Evolutionary conservation across 148 eudicot genomes (phyloP), one percentile per base, ranked within the genome.

Genomic region (Salicornia ramosissima): DNA sequence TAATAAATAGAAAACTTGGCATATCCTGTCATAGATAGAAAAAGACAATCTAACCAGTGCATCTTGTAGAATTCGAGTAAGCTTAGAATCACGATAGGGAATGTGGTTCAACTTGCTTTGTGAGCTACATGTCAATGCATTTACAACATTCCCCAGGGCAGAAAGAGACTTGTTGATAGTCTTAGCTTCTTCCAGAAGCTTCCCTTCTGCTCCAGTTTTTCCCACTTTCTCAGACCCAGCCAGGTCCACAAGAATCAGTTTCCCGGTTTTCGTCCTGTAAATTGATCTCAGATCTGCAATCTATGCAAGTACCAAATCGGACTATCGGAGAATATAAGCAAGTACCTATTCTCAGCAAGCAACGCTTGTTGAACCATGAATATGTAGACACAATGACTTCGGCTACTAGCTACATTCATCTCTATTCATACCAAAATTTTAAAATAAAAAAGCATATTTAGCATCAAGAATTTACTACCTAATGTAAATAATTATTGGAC

Each of bases 201-300:
- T 86, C 61, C 97, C 96, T 80, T 90, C 94, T 62, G 96, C 94
- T 46, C 97, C 90, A 14, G 97, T 92, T 77, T 85, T 90, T 71
- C 91, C 94, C 52, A 83, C 91, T 77, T 90, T 92, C 77, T 92
- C 96, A 73, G 97, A 92, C 65, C 97, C 97, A 24, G 96, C 97
- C 81, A 90, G 80, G 86, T 88, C 96, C 69, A 90, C 96, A 30
- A 92, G 96, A 67, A 92, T 75, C 71, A 92, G 47, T 73, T 92
- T 92, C 74, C 90, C 97, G 36, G 61, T 69, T 76, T 76, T 83
- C 25, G 50, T 57, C 85, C 97, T 92, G 83, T 76, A 47, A 64
- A 78, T 47, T 72, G 39, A 34, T 61, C 24, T 62, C 18, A 28
- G 25, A 69, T 59, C 46, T 24, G 40, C n/a, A 57, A 57, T 19